phyloP scores from a whole-genome alignment of 2,329 filamentous ascomycete species.

The Amphichorda felina region DNA sequence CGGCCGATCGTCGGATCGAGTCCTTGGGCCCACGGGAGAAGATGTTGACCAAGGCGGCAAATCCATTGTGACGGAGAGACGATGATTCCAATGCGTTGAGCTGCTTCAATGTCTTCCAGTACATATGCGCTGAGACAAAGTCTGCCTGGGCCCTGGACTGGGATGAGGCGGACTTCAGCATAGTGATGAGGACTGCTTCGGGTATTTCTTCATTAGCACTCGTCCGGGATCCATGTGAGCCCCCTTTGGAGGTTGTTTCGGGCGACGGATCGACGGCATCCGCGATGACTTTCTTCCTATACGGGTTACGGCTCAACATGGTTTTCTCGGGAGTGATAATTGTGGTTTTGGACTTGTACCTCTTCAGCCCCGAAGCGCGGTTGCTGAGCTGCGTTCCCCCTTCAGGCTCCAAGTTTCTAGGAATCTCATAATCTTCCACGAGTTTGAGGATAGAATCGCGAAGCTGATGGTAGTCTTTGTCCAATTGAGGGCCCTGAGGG shows the following conservation, averaged over 20 bases:
- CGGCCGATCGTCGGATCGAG: conserved; percentile 55
- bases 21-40: conserved; percentile 62
- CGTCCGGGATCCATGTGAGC: conserved; percentile 1
- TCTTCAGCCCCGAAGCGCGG: conserved; percentile 49
- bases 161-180: conserved; percentile 65
- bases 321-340: conserved; percentile 38
- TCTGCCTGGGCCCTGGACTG: conserved; percentile 71
- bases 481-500: conserved; percentile 49
- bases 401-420: conserved; percentile 50
- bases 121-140: conserved; percentile 73
- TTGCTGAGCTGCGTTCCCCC: conserved; percentile 58
- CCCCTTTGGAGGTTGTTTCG: conserved; percentile 4
- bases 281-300: conserved; percentile 24
- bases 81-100: conserved; percentile 51
- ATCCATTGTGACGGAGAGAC: conserved; percentile 54
- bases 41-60: conserved; percentile 60
- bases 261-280: conserved; percentile 5
- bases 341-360: conserved; percentile 47
- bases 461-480: conserved; percentile 71
- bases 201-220: conserved; percentile 9
- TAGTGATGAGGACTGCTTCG: conserved; percentile 50
- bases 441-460: conserved; percentile 72
- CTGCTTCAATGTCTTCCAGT: conserved; percentile 72
- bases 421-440: conserved; percentile 73
- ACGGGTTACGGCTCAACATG: conserved; percentile 47